phyloP scores from a whole-genome alignment of 2,329 filamentous ascomycete genomes.

The Pezicula radicicola region DNA sequence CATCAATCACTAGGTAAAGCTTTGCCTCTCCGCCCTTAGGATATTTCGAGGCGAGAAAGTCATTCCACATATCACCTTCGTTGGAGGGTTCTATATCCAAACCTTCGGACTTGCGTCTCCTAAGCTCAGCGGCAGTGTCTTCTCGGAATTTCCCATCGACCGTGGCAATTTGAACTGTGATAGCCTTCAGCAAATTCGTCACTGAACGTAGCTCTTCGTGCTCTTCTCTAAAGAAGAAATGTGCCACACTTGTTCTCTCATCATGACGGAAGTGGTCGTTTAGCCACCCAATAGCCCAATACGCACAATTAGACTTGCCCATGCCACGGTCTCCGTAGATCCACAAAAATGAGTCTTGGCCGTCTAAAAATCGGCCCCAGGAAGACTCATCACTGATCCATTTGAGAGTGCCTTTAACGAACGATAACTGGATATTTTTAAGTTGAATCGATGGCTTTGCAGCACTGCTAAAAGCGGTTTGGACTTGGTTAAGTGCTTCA shows the following conservation, averaged over 20 bases:
- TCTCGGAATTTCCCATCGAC: slow-evolving; percentile 28
- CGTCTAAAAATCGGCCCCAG: slow-evolving; percentile 26
- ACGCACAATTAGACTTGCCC: slow-evolving; percentile 32
- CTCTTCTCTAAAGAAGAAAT: slow-evolving; percentile 37
- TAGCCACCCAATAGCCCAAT: slow-evolving; percentile 15
- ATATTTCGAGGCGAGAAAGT: slow-evolving; percentile 24
- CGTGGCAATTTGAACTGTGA: slow-evolving; percentile 29
- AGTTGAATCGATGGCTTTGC: slow-evolving; percentile 25
- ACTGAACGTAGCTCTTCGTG: slow-evolving; percentile 19
- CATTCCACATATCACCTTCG: neutral
- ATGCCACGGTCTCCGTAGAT: slow-evolving; percentile 27
- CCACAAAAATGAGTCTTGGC: slow-evolving; percentile 19
- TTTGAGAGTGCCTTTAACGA: slow-evolving; percentile 26
- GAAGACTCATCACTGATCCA: slow-evolving; percentile 28
- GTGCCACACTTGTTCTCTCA: slow-evolving; percentile 19
- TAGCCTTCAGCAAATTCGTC: slow-evolving; percentile 22
- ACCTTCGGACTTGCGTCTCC: slow-evolving; percentile 15
- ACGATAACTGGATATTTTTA: slow-evolving; percentile 19
- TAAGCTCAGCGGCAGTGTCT: slow-evolving; percentile 23
- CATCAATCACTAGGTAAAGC: slow-evolving; percentile 29
- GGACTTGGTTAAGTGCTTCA: slow-evolving; percentile 12
- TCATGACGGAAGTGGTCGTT: slow-evolving; percentile 12
- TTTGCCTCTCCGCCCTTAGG: slow-evolving; percentile 13
- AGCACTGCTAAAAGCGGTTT: slow-evolving; percentile 25
- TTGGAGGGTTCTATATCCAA: slow-evolving; percentile 2